Base-by-base conservation (phyloP, 2,329 filamentous ascomycete species). In the Hypoxylon sp. region DNA sequence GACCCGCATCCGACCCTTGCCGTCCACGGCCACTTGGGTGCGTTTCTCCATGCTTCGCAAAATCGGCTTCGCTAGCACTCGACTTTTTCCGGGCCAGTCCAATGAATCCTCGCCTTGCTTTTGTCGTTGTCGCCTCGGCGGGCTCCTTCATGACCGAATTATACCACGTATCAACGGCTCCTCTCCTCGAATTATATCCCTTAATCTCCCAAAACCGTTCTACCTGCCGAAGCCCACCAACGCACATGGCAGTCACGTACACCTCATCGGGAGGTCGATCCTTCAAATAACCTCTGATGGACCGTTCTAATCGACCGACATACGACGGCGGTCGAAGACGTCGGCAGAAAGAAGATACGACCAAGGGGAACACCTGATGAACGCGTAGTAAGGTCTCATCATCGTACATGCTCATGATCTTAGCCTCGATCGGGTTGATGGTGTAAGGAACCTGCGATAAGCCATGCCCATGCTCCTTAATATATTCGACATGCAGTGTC, bases 151-250 rank as follows among this genome's bases (percentile, higher is more conserved):
- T 79, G 7, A 90, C 75, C 16, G 79, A 80, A 40, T 81, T 81
- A 73, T 85, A 88, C 87, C 87, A 90, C 4, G 72, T 78, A 70
- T 90, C 88, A 14, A 90, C 87, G 1, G 85, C 84, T 18, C 81
- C 80, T 60, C 87, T 82, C 30, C 88, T 81, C 53, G 80, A 80
- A 72, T 88, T 90, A 75, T 90, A 90, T 1, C 87, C 87, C 71
- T 89, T 89, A 38, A 88, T 87, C 72, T 89, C 87, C 88, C 88
- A 90, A 33, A 90, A 82, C 45, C 84, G 81, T 70, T 89, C 85
- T 1, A 89, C 87, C 71, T 90, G 86, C 7, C 87, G 82, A 58
- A 90, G 77, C 1, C 88, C 88, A 32, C 88, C 88, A 9, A 90
- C 78, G 44, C 84, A 85, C 8, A 90, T 72, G 11, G 89, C 84